These are phyloP conservation scores for Spiraea crenata DNA, from an alignment of 331 rosid genomes.

Conservation along the genomic window DNA sequence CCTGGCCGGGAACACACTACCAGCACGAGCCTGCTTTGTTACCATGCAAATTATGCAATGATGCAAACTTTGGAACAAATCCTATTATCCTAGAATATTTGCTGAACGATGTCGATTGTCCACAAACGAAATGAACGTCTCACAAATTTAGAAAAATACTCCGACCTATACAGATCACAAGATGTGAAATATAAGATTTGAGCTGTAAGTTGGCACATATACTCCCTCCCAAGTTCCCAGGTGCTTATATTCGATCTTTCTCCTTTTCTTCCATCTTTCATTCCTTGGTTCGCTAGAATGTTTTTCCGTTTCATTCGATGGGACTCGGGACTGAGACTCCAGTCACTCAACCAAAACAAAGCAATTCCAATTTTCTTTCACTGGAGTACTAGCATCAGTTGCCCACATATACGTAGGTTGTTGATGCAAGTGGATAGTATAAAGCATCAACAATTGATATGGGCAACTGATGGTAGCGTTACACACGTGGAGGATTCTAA, in stretches of 20 bases:
- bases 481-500: too few relatives aligned
- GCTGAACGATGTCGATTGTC: not conserved
- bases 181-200: not conserved
- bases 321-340: not conserved
- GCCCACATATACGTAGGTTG: too few relatives aligned
- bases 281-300: not conserved
- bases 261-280: not conserved
- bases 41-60: not conserved
- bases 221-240: not conserved
- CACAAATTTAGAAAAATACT: not conserved
- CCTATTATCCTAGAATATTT: not conserved
- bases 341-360: too few relatives aligned
- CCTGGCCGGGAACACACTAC: not conserved
- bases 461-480: too few relatives aligned
- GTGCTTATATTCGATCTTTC: conserved; percentile 20
- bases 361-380: too few relatives aligned
- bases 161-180: not conserved
- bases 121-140: conserved; percentile 6
- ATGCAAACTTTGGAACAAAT: conserved; percentile 21
- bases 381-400: too few relatives aligned
- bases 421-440: too few relatives aligned
- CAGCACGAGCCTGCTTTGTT: not conserved
- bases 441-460: too few relatives aligned
- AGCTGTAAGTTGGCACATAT: conserved; percentile 1
- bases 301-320: not conserved